Base-by-base conservation (phyloP, 1,139 yeast species). In the Hyphopichia wangnamkhiaoensis region DNA sequence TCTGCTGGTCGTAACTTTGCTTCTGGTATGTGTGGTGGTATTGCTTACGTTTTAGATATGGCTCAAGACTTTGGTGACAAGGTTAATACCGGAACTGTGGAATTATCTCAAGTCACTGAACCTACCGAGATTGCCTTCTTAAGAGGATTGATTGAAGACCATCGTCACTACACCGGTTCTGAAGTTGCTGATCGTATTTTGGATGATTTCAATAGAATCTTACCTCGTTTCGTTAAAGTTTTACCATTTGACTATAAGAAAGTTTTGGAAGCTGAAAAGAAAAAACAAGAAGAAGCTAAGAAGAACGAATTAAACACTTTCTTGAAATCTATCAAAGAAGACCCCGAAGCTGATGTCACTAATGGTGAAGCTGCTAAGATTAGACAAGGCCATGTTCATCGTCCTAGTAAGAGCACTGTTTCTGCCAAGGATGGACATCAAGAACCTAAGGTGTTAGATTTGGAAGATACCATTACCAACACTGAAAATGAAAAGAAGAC, bases 11-110 rank as follows among this genome's bases (percentile, higher is more conserved):
- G 98, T 52, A 86, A 90, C 72, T 93, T 93, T 64, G 98, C 97
- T 33, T 96, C 98, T 41, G 98, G 98, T 75, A 94, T 94, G 88
- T 91, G 97, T 56, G 98, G 98, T 68, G 98, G 98, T 80, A 93
- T 93, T 63, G 96, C 96, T 24, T 93, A 93, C 60, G 97, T 94
- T 44, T 76, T 91, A 56, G 96, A 91, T 56, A 87, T 93, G 76
- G 97, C 94, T 39, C 96, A 91, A 61, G 96, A 90, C 60, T 91
- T 93, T 58, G 68, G 73, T 48, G 82, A 82, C 45, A 85, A 85
- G 68, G 91, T 88, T 50, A 93, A 93, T 68, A 61, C 70, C 35
- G 93, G 84, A 50, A 83, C 89, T 53, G 93, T 93, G 53, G 97
- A 86, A 56, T 76, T 93, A 43, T 75, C 85, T 34, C 74, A 75